Conservation (phyloP, 2,329 filamentous ascomycete species). For the Aspergillus flavus region DNA sequence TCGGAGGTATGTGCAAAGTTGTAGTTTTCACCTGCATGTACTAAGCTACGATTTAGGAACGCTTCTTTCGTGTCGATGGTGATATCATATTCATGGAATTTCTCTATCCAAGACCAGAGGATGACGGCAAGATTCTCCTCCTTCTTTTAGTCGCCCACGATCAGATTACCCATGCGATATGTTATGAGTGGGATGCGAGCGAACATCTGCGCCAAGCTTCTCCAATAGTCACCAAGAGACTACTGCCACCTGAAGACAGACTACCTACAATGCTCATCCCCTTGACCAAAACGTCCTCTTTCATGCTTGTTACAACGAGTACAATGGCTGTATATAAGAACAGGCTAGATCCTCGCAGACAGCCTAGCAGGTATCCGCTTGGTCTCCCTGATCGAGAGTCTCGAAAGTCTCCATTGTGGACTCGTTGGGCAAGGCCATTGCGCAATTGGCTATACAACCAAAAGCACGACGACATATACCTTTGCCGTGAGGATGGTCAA, state of each 20-base stretch:
- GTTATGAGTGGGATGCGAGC: conserved; percentile 58
- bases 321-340: conserved; percentile 55
- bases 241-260: conserved; percentile 43
- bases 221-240: conserved; percentile 33
- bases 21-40: background rate
- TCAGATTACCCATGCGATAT: conserved; percentile 50
- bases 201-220: conserved; percentile 27
- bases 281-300: conserved; percentile 69
- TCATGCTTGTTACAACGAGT: conserved; percentile 66
- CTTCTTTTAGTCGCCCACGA: conserved; percentile 60
- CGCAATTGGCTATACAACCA: conserved; percentile 65
- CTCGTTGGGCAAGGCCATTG: conserved; percentile 78
- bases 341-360: conserved; percentile 33
- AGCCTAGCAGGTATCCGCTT: conserved; percentile 34
- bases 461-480: conserved; percentile 75
- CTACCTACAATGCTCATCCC: conserved; percentile 73
- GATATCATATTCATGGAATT: conserved; percentile 88
- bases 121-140: conserved; percentile 74
- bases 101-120: conserved; percentile 68
- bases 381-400: conserved; percentile 29
- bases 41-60: conserved; percentile 38
- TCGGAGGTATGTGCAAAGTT: conserved; percentile 48
- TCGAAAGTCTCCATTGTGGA: conserved; percentile 65
- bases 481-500: conserved; percentile 84
- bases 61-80: conserved; percentile 62